A percentile compares a stretch with the other conserved stretches of the same genome.
Evolutionary conservation across 345 rosid genomes (phyloP).

Genomic region (Theobroma cacao): DNA sequence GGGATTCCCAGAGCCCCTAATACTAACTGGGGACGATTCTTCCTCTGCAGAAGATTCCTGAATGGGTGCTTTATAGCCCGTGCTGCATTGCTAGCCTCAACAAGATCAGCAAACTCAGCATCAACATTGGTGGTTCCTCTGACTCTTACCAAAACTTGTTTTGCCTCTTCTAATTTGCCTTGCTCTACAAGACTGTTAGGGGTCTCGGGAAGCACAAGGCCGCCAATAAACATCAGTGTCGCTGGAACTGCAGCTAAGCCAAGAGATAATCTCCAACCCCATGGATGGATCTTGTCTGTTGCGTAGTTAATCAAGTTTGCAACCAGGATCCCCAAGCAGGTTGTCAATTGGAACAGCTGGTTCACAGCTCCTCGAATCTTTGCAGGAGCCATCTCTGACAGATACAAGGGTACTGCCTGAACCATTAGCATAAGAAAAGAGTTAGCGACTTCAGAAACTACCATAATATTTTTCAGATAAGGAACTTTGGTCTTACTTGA

Average conservation of each 20-base stretch:
- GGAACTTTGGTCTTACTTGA: constrained; percentile 43
- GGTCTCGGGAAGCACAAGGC: constrained; percentile 66
- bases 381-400: constrained; percentile 93
- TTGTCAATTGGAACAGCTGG: constrained; percentile 81
- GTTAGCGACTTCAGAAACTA: neutral
- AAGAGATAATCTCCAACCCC: constrained; percentile 87
- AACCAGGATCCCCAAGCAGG: constrained; percentile 73
- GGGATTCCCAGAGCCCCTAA: constrained; percentile 78
- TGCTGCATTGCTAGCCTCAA: constrained; percentile 77
- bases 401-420: constrained; percentile 86
- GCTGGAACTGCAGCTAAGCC: constrained; percentile 73
- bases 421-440: neutral
- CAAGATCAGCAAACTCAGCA: constrained; percentile 70
- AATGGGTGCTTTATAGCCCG: constrained; percentile 65
- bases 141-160: constrained; percentile 53
- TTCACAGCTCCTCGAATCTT: constrained; percentile 77
- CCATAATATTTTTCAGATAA: neutral
- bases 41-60: constrained; percentile 53
- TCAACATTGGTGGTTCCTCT: constrained; percentile 66
- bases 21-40: constrained; percentile 68
- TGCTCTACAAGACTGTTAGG: constrained; percentile 84
- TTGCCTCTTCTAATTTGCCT: constrained; percentile 66
- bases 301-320: constrained; percentile 71
- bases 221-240: constrained; percentile 64
- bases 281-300: constrained; percentile 73